A percentile compares a stretch with the other conserved stretches of the same genome.
Conservation (phyloP, 805 yeast genomes). For the Lipomyces lipofer region DNA sequence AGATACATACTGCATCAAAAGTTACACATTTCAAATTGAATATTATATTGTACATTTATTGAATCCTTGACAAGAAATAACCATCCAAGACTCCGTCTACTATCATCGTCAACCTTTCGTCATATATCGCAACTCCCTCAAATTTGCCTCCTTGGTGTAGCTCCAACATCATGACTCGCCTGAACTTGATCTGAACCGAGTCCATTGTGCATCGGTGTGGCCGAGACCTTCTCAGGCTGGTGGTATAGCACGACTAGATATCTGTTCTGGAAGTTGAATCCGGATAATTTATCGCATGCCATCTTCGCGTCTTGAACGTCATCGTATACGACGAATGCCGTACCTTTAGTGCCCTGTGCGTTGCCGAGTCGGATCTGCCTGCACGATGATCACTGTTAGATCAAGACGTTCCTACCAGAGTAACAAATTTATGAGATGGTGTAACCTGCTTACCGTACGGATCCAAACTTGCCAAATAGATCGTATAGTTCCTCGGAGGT, state of each 20-base stretch:
- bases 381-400: background rate
- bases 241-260: constrained; percentile 56
- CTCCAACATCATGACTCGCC: no score
- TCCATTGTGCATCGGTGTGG: background rate
- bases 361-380: constrained; percentile 52
- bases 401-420: background rate
- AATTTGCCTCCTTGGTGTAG: no score
- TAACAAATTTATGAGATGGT: no score
- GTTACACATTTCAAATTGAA: no score
- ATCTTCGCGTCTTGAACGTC: constrained; percentile 49
- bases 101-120: no score
- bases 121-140: no score
- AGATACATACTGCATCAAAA: no score
- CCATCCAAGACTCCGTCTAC: no score
- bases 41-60: no score
- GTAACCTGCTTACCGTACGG: constrained; percentile 46
- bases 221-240: constrained; percentile 44
- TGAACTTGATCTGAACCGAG: no score
- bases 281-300: constrained; percentile 58
- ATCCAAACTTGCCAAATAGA: constrained; percentile 57
- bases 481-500: constrained; percentile 51
- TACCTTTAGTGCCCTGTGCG: constrained; percentile 48
- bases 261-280: constrained; percentile 59
- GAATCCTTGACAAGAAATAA: no score
- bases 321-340: constrained; percentile 57